Evolutionary conservation across 2,329 filamentous ascomycete species (phyloP), one percentile per base, ranked within the genome.

Genomic region (Neonectria magnoliae): DNA sequence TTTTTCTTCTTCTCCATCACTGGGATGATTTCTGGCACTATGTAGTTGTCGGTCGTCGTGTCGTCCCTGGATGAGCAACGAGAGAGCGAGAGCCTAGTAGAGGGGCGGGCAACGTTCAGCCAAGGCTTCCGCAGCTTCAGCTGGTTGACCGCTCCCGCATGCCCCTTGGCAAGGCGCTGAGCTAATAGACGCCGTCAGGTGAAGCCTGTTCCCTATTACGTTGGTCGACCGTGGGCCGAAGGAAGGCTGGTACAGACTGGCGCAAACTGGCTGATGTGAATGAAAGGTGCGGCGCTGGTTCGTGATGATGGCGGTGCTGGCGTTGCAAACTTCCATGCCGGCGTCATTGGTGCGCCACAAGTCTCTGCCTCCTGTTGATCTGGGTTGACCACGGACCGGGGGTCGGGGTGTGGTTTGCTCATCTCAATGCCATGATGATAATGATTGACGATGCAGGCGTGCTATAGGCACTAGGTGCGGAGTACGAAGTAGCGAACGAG

Each of bases 311-410:
- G 57, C 38, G 60, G 54, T 45, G 54, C 56, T 55, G 45, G 36
- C 36, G 36, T 38, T 38, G 14, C 36, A 38, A 36, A 36, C 33
- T 36, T 36, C 33, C 33, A n/a, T n/a, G 36, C 36, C 36, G 50
- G 50, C 42, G 48, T 44, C 48, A 18, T 41, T 42, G 48, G 33
- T 22, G 50, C 51, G 33, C 25, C 25, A 60, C 44, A 42, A 45
- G 51, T 56, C 51, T 29, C 51, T 20, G 25, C 60, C 59, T 57
- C 55, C 55, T 60, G 63, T 53, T 62, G 63, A 65, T 65, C 63
- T 29, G 47, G 48, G 33, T 51, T 59, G 44, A 38, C 51, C 57
- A 38, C 41, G 55, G 60, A 20, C 11, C 29, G 29, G 38, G 36
- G 54, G 44, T 22, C 44, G 31, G 55, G 38, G 33, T 50, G 18